Evolutionary conservation across 225 moss, liverwort and hornwort genomes (phyloP), one percentile per base, ranked within the genome.

Genomic region (Polytrichum commune): DNA sequence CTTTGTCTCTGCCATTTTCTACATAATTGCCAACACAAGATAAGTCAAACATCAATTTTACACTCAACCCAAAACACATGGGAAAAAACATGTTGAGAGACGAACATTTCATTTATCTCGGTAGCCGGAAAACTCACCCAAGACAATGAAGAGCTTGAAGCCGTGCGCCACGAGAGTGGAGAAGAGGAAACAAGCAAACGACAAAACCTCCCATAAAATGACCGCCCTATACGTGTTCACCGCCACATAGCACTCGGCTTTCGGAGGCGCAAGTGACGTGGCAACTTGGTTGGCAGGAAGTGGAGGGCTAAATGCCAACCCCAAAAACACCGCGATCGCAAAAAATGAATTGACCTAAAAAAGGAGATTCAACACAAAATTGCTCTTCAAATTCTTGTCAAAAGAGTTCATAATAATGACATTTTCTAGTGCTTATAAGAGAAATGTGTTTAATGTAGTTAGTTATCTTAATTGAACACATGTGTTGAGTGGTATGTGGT

Each of bases 101-200:
- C 0, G 3, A 10, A 38, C 3, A 13, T 10, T 22, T 19, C 22
- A 1, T 1, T 58, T 58, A 7, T 58, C 6, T 58, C 2, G 7
- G 0, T 58, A 5, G 23, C 0, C 22, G 9, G 8, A 58, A 26
- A 5, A 63, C 7, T 0, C 78, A 81, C 84, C 84, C 13, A 84
- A 46, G 0, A 84, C 83, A 73, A 90, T 86, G 32, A 89, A 84
- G 56, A 93, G 72, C 79, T 93, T 93, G 75, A 93, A 91, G 32
- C 91, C 93, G 64, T 93, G 93, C 6, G 93, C 93, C 13, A 93
- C 82, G 82, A 91, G 84, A 73, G 90, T 93, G 58, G 93, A 91
- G 69, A 90, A 93, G 57, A 90, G 88, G 73, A 93, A 93, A 72
- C 90, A 93, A 1, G 88, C 78, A 78, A 93, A 93, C 1, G 93